Base-by-base conservation (phyloP, 805 yeast genomes). In the Starmerella lactis-condensi region DNA sequence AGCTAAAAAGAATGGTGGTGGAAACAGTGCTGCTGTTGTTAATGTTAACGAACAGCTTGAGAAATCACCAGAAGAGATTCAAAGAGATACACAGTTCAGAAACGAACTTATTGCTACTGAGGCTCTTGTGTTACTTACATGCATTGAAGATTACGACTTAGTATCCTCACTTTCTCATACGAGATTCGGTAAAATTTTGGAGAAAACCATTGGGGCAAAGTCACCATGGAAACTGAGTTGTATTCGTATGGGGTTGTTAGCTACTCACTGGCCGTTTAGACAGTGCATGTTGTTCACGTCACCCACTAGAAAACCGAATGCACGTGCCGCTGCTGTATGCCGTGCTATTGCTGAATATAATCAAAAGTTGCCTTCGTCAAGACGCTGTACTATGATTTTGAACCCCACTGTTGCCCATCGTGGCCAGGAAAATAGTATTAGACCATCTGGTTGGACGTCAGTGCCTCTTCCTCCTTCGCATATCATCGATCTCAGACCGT, bases 181-280 rank as follows among this genome's bases (percentile, higher is more conserved):
- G 11, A 28, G 43, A 36, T 32, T 49, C 29, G 60, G 53, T 12
- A 29, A 45, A 9, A 4, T 50, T 2, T 36, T 55, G 6, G 24
- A 31, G 6, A 37, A 34, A 22, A 37, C 36, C 16, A 39, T 58
- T 20, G 64, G 64, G 7, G 39, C 44, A 20, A 29, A 46, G 6
- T 53, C 61, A 1, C 41, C 33, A 3, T 42, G 43, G 33, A 51
- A 53, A 39, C 39, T 56, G 8, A 37, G 57, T 11, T 50, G 56
- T 23, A 50, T 60, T n/a, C 48, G 58, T 13, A 42, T 60, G 46
- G 64, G 64, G 1, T 45, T 60, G 14, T 33, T 60, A 17, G 64
- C 58, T 2, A 58, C 59, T 30, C 64, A 60, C 40, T 60, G 64
- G 65, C 65, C 65, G 9, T 60, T 60, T 41, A 45, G 60, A 7